A percentile compares a stretch with the other conserved stretches of the same genome.
These are phyloP conservation scores for Botrytis elliptica DNA, from an alignment of 2,329 filamentous ascomycete species.

Conservation along the genomic window DNA sequence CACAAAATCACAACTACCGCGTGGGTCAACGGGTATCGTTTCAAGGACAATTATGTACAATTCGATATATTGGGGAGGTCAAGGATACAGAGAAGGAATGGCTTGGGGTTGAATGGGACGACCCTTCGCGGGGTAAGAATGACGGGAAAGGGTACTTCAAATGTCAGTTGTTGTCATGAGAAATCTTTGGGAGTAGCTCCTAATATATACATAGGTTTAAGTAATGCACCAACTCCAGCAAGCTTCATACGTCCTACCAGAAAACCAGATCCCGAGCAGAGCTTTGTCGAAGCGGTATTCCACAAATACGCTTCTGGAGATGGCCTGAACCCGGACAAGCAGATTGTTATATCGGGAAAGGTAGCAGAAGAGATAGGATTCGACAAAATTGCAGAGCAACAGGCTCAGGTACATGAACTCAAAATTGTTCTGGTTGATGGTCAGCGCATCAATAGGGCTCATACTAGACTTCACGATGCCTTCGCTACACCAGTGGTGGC, in stretches of 20 bases:
- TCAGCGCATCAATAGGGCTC: slow-evolving; percentile 55
- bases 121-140: slow-evolving; percentile 82
- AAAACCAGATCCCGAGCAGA: slow-evolving; percentile 63
- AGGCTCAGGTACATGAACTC: slow-evolving; percentile 75
- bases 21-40: slow-evolving; percentile 79
- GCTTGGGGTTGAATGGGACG: slow-evolving; percentile 98
- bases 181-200: not conserved
- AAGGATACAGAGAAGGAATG: slow-evolving; percentile 66
- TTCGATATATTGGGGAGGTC: slow-evolving; percentile 78
- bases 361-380: slow-evolving; percentile 93
- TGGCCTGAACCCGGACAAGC: slow-evolving; percentile 42
- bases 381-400: slow-evolving; percentile 81
- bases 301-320: slow-evolving; percentile 77
- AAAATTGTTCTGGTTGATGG: slow-evolving; percentile 81
- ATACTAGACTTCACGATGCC: slow-evolving; percentile 26
- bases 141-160: slow-evolving; percentile 82
- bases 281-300: slow-evolving; percentile 76
- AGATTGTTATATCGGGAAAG: slow-evolving; percentile 73
- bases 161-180: slow-evolving; percentile 54
- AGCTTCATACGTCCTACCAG: slow-evolving; percentile 84
- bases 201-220: slow-evolving; percentile 49
- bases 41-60: slow-evolving; percentile 73
- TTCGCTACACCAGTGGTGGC: not conserved
- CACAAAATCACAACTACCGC: slow-evolving; percentile 37
- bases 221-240: slow-evolving; percentile 65